Percentiles rank a stretch among this genome's conserved stretches.
These are phyloP conservation scores for Lipomyces spencermartinsiae DNA, from an alignment of 805 yeast genomes.

Conservation along the genomic window DNA sequence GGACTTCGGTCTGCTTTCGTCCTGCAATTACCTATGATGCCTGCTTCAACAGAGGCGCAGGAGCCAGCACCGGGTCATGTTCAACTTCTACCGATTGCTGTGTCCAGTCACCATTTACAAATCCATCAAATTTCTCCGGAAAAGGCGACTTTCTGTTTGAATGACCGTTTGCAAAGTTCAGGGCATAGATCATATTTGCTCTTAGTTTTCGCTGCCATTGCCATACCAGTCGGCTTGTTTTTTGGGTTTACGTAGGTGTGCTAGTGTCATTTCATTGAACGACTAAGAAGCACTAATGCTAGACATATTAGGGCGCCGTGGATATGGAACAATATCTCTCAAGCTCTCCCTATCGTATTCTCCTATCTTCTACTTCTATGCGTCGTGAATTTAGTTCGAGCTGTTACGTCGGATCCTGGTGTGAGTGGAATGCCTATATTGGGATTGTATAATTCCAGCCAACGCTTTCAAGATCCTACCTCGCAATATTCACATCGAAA, in stretches of 20 bases:
- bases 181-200: background rate
- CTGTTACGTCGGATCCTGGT: slow-evolving; percentile 14
- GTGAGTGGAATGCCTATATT: background rate
- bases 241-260: slow-evolving; percentile 5
- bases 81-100: background rate
- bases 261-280: background rate
- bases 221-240: background rate
- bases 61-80: background rate
- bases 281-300: background rate
- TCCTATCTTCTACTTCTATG: background rate
- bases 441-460: background rate
- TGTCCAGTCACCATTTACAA: background rate
- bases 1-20: background rate
- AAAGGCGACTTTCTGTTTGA: background rate
- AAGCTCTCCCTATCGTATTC: slow-evolving; percentile 11
- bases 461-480: background rate
- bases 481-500: slow-evolving; percentile 4
- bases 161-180: background rate
- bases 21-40: background rate
- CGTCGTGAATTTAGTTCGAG: background rate
- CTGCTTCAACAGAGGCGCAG: background rate
- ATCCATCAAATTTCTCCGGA: background rate
- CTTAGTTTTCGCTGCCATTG: background rate
- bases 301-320: slow-evolving; percentile 7
- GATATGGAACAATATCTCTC: slow-evolving; percentile 11